Percentiles rank a stretch among this genome's conserved stretches.
These are phyloP conservation scores for Panellus pusillus DNA, from an alignment of 768 basidiomycete genomes.

Conservation along the genomic window DNA sequence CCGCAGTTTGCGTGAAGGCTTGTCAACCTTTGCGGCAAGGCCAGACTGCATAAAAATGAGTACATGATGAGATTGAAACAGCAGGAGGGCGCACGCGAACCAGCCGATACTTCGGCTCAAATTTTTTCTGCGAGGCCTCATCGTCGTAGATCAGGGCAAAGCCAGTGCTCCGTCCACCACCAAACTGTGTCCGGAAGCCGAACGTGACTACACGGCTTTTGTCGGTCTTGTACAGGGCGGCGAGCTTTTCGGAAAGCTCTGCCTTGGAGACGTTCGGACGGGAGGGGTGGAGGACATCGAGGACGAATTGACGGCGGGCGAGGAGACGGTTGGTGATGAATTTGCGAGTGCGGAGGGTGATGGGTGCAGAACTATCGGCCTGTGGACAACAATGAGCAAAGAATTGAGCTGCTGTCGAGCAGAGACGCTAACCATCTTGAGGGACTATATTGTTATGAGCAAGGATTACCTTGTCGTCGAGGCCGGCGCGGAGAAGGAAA, in stretches of 20 bases:
- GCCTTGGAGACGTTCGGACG: conserved; percentile 91
- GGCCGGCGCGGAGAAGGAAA: conserved; percentile 33
- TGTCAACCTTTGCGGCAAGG: conserved; percentile 74
- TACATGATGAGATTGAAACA: conserved; percentile 1
- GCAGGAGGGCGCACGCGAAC: conserved; percentile 70
- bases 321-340: conserved; percentile 99
- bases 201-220: conserved; percentile 91
- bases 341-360: conserved; percentile 98
- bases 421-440: conserved; percentile 36
- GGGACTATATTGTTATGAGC: conserved; percentile 24
- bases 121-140: conserved; percentile 92
- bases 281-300: conserved; percentile 94
- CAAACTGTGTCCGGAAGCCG: conserved; percentile 93
- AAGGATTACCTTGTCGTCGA: conserved; percentile 40
- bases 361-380: conserved; percentile 79
- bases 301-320: conserved; percentile 92
- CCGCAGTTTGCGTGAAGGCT: conserved; percentile 93
- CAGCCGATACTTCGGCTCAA: conserved; percentile 95
- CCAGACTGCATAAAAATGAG: conserved; percentile 51
- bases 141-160: conserved; percentile 98
- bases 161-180: conserved; percentile 96
- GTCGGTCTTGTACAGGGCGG: conserved; percentile 88
- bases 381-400: conserved; percentile 31
- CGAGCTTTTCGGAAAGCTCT: conserved; percentile 92
- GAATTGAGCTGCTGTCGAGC: neutral